phyloP scores from a whole-genome alignment of 176 grass and related monocot species.

The Olyra latifolia region DNA sequence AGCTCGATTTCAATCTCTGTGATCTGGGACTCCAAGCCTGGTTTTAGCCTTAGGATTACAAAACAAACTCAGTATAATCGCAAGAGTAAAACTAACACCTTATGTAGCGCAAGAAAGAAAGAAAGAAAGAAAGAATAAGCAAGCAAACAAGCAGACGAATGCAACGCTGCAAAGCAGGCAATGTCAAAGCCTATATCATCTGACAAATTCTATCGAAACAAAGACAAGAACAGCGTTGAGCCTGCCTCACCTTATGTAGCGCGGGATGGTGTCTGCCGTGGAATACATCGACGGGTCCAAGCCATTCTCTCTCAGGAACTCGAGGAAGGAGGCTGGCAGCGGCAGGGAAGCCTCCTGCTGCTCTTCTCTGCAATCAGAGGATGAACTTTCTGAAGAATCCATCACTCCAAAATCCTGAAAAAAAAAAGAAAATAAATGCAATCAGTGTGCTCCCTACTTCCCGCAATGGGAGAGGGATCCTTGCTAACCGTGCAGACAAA shows the following conservation, averaged over 20 bases:
- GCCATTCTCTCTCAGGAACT: conserved; percentile 82
- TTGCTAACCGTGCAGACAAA: not conserved
- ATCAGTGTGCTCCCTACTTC: too few relatives aligned
- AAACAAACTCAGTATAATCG: conserved; percentile 2
- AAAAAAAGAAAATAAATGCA: too few relatives aligned
- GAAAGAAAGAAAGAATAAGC: too few relatives aligned
- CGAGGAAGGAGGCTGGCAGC: conserved; percentile 64
- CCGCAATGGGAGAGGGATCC: too few relatives aligned
- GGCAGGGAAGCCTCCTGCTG: conserved; percentile 30
- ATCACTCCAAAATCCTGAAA: not conserved
- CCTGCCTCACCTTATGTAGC: conserved; percentile 82
- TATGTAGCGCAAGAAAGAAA: too few relatives aligned
- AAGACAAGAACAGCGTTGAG: not conserved
- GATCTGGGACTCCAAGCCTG: conserved; percentile 61
- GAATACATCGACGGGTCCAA: conserved; percentile 77
- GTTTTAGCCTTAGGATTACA: conserved; percentile 65
- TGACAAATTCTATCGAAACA: not conserved
- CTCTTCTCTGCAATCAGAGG: not conserved
- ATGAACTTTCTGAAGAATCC: conserved; percentile 5
- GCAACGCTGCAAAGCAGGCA: not conserved
- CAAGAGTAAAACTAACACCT: not conserved
- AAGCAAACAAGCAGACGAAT: not conserved
- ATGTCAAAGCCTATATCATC: not conserved
- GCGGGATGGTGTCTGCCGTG: conserved; percentile 62
- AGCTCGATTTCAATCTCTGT: conserved; percentile 62